Evolutionary conservation across 2,329 filamentous ascomycete genomes (phyloP), one percentile per base, ranked within the genome.

Genomic region (Sclerotinia minor): DNA sequence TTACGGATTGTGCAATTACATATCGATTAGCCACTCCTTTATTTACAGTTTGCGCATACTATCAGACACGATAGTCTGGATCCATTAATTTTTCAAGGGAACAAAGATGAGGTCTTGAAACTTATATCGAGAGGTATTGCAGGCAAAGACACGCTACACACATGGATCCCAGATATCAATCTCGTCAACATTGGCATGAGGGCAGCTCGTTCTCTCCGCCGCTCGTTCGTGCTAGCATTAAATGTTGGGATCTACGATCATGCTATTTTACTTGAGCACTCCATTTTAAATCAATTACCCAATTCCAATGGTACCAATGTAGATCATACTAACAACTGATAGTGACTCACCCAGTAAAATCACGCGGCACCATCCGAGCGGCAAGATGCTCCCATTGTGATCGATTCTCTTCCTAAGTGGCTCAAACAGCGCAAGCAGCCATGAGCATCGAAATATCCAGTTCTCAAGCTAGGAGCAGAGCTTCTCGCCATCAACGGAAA

Each of bases 401-500:
- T 32, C 13, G 3, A 35, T 60, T 6, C 29, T 49, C 58, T 35
- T 35, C 7, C 29, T 60, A 44, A 35, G 44, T 60, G 3, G 6
- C 4, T 15, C 44, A 49, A 21, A 49, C 58, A 49, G 58, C 47
- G 44, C 26, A 60, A 24, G 44, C 44, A 17, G 58, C 44, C 17
- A 19, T 49, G 26, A 60, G 26, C 44, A 65, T 59, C 35, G n/a
- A 6, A 4, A 35, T 45, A 45, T 54, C 26, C 21, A 41, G 11
- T 21, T 49, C 41, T 24, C 35, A 59, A 59, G 38, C 52, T 47
- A 29, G 24, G 7, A 55, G 38, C 29, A 26, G 38, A 21, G 32
- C 59, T 54, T 49, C 45, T 3, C 32, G 76, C 74, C 13, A 70
- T 79, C 21, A 77, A 79, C 72, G 74, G 73, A 50, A 74, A 76